Base-by-base conservation (phyloP, 257 asterid species). In the Gynochthodes officinalis region DNA sequence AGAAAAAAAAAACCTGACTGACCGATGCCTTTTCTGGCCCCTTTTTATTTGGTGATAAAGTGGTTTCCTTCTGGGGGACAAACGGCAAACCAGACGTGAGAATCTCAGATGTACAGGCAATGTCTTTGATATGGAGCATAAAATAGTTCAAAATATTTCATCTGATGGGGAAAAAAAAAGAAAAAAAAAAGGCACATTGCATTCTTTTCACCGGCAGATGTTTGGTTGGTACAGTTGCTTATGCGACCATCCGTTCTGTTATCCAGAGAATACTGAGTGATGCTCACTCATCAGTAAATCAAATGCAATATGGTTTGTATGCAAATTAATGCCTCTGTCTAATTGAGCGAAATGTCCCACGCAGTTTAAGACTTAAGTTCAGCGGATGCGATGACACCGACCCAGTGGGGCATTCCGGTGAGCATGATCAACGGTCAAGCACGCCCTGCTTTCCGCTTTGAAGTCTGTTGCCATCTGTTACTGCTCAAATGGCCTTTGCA, bases 1-100 rank as follows among this genome's bases (percentile, higher is more conserved):
- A n/a, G n/a, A n/a, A n/a, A n/a, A n/a, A n/a, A n/a, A n/a, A n/a
- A n/a, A n/a, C n/a, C n/a, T n/a, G n/a, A n/a, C n/a, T n/a, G n/a
- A n/a, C n/a, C n/a, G n/a, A n/a, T n/a, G n/a, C n/a, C n/a, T n/a
- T n/a, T n/a, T n/a, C n/a, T n/a, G n/a, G n/a, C n/a, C n/a, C n/a
- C n/a, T n/a, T n/a, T n/a, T n/a, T n/a, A n/a, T n/a, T n/a, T n/a
- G n/a, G n/a, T n/a, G n/a, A n/a, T n/a, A n/a, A n/a, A n/a, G 46
- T 18, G 60, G 18, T 48, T 28, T 50, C 67, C 42, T 67, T 19
- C 18, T 19, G 72, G 46, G 46, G 40, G 49, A 68, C 73, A 68
- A 68, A 67, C 18, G 28, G 27, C 12, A 66, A 43, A 27, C 16
- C 3, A 59, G 65, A 23, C 42, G 30, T 15, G 2, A 48, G 53